Percentiles rank a stretch among this genome's conserved stretches.
These are phyloP conservation scores for Penicillium sp. DNA, from an alignment of 2,329 filamentous ascomycete species.

Conservation along the genomic window DNA sequence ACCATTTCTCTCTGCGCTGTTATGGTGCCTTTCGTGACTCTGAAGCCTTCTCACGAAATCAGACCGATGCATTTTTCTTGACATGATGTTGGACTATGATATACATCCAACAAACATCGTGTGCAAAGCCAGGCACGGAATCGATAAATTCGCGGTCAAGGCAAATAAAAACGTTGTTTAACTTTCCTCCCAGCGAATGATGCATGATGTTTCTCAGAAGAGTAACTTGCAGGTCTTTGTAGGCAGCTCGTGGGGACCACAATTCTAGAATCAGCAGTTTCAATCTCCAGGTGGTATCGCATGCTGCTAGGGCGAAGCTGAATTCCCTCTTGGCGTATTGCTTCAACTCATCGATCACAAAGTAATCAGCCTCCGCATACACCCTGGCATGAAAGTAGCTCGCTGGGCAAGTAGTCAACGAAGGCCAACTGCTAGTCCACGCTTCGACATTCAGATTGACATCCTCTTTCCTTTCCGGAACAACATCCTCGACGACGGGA, in stretches of 20 bases:
- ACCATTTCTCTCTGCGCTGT: not conserved
- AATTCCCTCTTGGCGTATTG: not conserved
- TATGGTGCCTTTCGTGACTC: too few species aligned
- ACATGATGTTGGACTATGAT: not conserved
- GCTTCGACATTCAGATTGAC: not conserved
- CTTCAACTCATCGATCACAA: slow-evolving; percentile 2
- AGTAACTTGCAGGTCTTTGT: not conserved
- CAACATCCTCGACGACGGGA: not conserved
- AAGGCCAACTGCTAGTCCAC: not conserved
- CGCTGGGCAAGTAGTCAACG: not conserved
- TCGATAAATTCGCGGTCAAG: not conserved
- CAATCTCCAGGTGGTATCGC: not conserved
- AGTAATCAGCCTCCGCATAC: not conserved
- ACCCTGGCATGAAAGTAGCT: slow-evolving; percentile 3
- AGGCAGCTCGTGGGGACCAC: not conserved
- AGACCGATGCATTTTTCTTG: too few species aligned
- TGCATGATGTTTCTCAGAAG: not conserved
- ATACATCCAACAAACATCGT: not conserved
- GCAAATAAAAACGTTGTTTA: not conserved
- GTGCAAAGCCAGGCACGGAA: not conserved
- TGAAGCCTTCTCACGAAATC: too few species aligned
- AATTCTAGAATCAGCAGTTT: not conserved
- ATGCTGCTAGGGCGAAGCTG: not conserved
- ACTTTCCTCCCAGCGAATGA: too few species aligned
- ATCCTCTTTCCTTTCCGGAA: not conserved